Evolutionary conservation across 1,284 basidiomycete species (phyloP).

Genomic region (Puccinia polysora): DNA sequence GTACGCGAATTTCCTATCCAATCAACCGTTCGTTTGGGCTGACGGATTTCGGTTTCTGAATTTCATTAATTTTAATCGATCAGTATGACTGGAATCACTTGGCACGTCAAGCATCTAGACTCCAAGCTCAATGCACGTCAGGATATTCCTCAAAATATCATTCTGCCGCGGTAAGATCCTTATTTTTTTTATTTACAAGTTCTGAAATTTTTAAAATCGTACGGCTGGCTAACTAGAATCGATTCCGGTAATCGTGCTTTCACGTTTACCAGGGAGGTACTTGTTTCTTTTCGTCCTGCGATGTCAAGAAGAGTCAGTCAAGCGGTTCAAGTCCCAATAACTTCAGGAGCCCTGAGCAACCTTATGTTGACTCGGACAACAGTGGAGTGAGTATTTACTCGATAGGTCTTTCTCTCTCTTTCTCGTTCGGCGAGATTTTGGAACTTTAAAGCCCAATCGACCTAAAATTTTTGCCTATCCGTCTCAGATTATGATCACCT

Average conservation of each 20-base stretch:
- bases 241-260: not conserved
- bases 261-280: not conserved
- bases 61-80: not conserved
- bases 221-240: no score
- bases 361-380: not conserved
- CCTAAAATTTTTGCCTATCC: not conserved
- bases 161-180: not conserved
- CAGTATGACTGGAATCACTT: slow-evolving; percentile 24
- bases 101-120: slow-evolving; percentile 3
- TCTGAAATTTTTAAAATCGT: not conserved
- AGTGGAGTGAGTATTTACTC: slow-evolving; percentile 22
- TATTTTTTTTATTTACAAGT: not conserved
- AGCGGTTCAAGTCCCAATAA: not conserved
- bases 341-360: not conserved
- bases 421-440: no score
- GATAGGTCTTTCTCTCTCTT: no score
- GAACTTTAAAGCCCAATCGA: no score
- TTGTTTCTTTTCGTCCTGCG: slow-evolving; percentile 15
- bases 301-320: not conserved
- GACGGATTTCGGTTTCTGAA: not conserved
- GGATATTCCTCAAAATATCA: not conserved
- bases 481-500: slow-evolving; percentile 13
- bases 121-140: slow-evolving; percentile 10
- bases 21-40: not conserved
- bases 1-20: not conserved